Base-by-base conservation (phyloP, 257 asterid genomes). In the Lantana camara region DNA sequence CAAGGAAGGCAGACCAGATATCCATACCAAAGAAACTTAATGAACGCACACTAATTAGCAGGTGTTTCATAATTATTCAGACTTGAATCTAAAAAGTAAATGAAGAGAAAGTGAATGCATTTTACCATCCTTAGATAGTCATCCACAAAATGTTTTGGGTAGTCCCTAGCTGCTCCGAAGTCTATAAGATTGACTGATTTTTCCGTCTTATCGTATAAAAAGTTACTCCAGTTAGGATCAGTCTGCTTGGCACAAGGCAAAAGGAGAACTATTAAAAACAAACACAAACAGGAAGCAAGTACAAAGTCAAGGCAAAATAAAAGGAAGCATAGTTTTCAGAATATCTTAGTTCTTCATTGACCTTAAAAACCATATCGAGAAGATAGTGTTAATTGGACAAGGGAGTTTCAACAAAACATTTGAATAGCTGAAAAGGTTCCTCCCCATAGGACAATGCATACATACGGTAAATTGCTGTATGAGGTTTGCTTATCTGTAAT, bases 141-240 rank as follows among this genome's bases (percentile, higher is more conserved):
- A 68, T 89, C 97, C 12, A 93, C 97, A 40, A 93, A 93, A 59
- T 61, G 70, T 71, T 87, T 87, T 16, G 94, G 96, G 80, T 71
- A 93, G 63, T 77, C 96, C 67, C 90, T 89, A 66, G 98, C 91
- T 66, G 98, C 98, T 58, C 98, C 98, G 35, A 92, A 92, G 83
- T 92, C 98, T 51, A 92, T 89, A 69, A 92, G 98, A 63, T 92
- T 92, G 78, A 92, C 80, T 42, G 80, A 61, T 63, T 79, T 87
- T 24, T 66, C 54, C 66, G 73, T 65, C 41, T 79, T 88, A 19
- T 93, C 86, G 57, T 87, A 93, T 44, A 93, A 76, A 66, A 93
- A 93, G 80, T 93, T 93, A 44, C 97, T 90, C 97, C 98, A 93
- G 63, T 93, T 93, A n/a, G 98, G 98, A 85, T 93, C 98, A 66